These are phyloP conservation scores for Phaeomoniella chlamydospora DNA, from an alignment of 2,329 filamentous ascomycete species.

Conservation along the genomic window DNA sequence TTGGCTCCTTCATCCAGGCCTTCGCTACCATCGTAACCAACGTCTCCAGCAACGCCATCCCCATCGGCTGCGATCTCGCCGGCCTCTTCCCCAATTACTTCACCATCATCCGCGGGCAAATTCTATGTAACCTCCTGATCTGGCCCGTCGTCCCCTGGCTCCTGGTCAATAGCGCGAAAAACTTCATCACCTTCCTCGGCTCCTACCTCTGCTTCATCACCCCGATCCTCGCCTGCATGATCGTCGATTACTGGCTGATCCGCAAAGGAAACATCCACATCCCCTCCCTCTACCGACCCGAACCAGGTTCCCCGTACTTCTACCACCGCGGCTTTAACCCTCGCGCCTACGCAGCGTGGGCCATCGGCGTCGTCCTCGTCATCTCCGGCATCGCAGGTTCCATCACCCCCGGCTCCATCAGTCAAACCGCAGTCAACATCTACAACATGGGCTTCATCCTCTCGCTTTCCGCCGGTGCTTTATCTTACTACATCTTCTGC, in stretches of 20 bases:
- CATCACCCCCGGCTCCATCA: constrained; percentile 2
- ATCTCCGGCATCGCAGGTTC: constrained; percentile 1
- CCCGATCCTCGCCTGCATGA: constrained; percentile 22
- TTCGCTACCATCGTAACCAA: constrained; percentile 29
- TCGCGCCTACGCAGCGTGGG: constrained; percentile 16
- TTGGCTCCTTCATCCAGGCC: constrained; percentile 19
- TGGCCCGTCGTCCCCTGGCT: constrained; percentile 26
- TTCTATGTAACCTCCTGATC: constrained; percentile 23
- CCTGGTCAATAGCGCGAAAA: constrained; percentile 22
- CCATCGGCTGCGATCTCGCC: constrained; percentile 25
- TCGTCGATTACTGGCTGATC: constrained; percentile 24
- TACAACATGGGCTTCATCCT: constrained; percentile 2
- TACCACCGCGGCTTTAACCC: constrained; percentile 18
- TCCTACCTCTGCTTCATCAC: constrained; percentile 27
- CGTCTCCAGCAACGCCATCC: constrained; percentile 25
- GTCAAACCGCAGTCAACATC: constrained; percentile 1
- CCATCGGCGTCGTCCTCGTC: constrained; percentile 4
- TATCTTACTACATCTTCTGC: background rate
- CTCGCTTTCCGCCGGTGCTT: background rate
- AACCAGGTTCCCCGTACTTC: constrained; percentile 13
- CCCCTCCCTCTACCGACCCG: constrained; percentile 18
- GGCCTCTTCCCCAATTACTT: constrained; percentile 27
- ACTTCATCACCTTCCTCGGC: constrained; percentile 27
- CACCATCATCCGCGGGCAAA: constrained; percentile 26
- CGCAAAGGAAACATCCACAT: constrained; percentile 25